Conservation (phyloP, 179 eudicot genomes). For the Beta lomatogona region DNA sequence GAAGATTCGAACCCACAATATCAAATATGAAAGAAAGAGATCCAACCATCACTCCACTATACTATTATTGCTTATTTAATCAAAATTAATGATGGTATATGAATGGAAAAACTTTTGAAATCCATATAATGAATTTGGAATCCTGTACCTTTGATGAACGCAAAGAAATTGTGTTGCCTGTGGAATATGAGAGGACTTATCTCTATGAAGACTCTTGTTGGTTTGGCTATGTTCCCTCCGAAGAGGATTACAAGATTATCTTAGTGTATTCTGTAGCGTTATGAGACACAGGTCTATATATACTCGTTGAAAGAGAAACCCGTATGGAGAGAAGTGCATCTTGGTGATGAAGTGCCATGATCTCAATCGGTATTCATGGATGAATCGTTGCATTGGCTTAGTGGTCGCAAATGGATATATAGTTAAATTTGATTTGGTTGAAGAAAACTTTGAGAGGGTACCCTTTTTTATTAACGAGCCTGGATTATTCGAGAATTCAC, state of each 20-base stretch:
- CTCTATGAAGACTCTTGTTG: background rate
- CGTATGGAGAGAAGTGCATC: background rate
- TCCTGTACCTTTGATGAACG: background rate
- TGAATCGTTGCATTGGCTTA: constrained; percentile 4
- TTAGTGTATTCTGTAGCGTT: background rate
- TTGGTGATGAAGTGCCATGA: background rate
- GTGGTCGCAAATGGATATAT: background rate
- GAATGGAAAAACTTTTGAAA: too few relatives aligned
- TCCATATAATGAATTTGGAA: background rate
- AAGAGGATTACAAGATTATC: background rate
- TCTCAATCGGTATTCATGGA: background rate
- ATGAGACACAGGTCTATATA: background rate
- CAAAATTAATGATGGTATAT: too few relatives aligned
- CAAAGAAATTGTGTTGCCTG: background rate
- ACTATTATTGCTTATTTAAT: too few relatives aligned
- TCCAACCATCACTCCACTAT: too few relatives aligned
- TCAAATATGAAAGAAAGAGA: too few relatives aligned
- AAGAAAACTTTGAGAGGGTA: background rate
- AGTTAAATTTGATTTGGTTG: background rate
- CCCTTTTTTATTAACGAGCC: background rate
- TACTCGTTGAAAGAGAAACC: background rate
- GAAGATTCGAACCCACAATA: too few relatives aligned
- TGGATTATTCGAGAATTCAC: too few relatives aligned
- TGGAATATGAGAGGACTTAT: background rate
- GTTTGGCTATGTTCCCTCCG: background rate